These are phyloP conservation scores for Trichoderma polysporum DNA, from an alignment of 2,329 filamentous ascomycete genomes.

Conservation along the genomic window DNA sequence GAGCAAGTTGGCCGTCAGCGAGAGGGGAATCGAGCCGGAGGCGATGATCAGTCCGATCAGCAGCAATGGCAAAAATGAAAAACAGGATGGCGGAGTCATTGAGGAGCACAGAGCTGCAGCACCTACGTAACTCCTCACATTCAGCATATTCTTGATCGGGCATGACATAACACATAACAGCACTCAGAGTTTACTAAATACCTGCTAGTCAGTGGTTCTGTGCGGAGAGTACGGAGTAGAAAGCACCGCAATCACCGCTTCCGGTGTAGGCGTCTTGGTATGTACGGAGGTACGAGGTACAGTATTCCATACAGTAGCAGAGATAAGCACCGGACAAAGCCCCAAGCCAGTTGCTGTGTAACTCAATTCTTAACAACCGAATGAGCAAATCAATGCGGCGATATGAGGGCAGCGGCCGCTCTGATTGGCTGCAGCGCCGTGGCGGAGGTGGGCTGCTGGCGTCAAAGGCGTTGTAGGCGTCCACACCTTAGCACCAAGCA, in stretches of 20 bases:
- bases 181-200: not conserved
- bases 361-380: conserved; percentile 16
- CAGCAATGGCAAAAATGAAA: not conserved
- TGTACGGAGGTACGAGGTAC: too few relatives aligned
- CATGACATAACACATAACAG: not conserved
- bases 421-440: conserved; percentile 4
- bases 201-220: not conserved
- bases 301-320: not conserved
- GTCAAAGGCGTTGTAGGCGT: conserved; percentile 5
- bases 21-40: not conserved
- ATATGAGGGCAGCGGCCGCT: not conserved
- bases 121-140: not conserved
- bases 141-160: too few relatives aligned
- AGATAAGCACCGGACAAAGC: not conserved
- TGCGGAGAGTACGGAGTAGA: too few relatives aligned
- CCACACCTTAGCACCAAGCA: not conserved
- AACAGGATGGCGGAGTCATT: not conserved
- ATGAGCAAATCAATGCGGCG: conserved; percentile 16
- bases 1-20: not conserved
- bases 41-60: not conserved
- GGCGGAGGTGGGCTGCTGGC: not conserved
- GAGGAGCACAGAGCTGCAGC: not conserved
- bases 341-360: not conserved
- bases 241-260: not conserved
- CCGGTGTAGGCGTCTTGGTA: not conserved